These are phyloP conservation scores for Trametes punicea DNA, from an alignment of 768 basidiomycete species.

Conservation along the genomic window DNA sequence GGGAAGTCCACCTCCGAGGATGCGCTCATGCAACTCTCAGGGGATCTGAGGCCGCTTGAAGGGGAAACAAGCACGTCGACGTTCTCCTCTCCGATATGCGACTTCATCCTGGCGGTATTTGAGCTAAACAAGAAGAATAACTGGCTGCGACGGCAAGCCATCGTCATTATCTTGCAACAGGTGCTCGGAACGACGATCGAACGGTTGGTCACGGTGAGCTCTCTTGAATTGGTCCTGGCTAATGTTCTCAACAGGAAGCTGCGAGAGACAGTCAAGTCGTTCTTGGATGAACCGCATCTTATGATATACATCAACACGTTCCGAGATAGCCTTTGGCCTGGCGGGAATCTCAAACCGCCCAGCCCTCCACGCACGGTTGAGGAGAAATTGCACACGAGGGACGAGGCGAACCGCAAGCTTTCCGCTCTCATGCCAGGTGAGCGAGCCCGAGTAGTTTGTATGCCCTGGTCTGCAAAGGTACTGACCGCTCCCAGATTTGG, in stretches of 20 bases:
- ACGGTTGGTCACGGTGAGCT: conserved; percentile 53
- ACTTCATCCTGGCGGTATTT: conserved; percentile 88
- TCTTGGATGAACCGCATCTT: conserved; percentile 68
- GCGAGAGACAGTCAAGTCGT: conserved; percentile 66
- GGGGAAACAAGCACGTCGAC: conserved; percentile 87
- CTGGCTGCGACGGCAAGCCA: conserved; percentile 93
- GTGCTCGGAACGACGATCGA: conserved; percentile 95
- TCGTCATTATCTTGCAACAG: conserved; percentile 95
- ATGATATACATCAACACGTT: conserved; percentile 64
- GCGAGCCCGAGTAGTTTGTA: background rate
- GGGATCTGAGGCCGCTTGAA: conserved; percentile 75
- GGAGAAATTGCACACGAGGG: conserved; percentile 76
- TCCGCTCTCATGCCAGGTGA: conserved; percentile 88
- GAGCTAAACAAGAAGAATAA: conserved; percentile 95
- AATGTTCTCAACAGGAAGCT: conserved; percentile 60
- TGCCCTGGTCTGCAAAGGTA: background rate
- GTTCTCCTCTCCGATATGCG: conserved; percentile 93
- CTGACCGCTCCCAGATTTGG: conserved; percentile 51
- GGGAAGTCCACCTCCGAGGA: conserved; percentile 66
- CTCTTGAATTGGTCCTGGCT: background rate
- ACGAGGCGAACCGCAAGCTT: conserved; percentile 88
- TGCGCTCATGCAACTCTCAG: conserved; percentile 66
- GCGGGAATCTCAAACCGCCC: conserved; percentile 66
- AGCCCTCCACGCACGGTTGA: conserved; percentile 67
- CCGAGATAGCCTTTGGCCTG: conserved; percentile 80